These are phyloP conservation scores for Rhynchospora tenuis DNA, from an alignment of 176 grass and related monocot species.

Conservation along the genomic window DNA sequence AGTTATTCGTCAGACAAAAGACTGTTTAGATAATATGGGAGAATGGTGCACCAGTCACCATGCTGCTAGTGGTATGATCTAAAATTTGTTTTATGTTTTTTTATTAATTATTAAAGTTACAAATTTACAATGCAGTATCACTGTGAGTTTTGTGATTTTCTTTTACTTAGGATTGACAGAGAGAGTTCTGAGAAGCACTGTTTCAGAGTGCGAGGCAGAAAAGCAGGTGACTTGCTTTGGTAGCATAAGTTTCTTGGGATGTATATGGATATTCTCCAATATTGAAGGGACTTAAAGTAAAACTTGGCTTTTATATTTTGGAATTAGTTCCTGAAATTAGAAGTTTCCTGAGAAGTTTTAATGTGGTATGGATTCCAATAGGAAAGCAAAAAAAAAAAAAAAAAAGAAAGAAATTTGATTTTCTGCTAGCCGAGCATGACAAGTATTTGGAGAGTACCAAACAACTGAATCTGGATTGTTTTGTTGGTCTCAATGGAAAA, in stretches of 20 bases:
- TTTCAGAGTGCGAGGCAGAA: slow-evolving; percentile 66
- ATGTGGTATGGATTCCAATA: neutral
- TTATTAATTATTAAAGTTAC: neutral
- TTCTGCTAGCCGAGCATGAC: neutral
- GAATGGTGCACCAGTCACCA: slow-evolving; percentile 83
- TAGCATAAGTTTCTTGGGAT: neutral
- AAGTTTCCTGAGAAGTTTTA: neutral
- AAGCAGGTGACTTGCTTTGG: slow-evolving; percentile 42
- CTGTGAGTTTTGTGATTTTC: neutral
- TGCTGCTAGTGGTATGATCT: slow-evolving; percentile 58
- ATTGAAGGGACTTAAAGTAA: neutral
- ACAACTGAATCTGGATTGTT: too few relatives aligned
- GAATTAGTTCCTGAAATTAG: neutral
- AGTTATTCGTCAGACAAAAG: slow-evolving; percentile 69
- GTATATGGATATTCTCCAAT: neutral
- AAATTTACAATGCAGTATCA: neutral
- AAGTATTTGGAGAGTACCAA: neutral
- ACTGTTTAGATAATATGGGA: slow-evolving; percentile 72
- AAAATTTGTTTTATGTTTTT: slow-evolving; percentile 2
- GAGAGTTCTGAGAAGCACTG: slow-evolving; percentile 49
- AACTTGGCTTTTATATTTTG: neutral
- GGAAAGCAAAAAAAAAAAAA: too few relatives aligned
- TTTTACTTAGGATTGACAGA: slow-evolving; percentile 63
- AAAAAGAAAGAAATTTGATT: neutral
- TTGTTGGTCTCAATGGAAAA: neutral